Evolutionary conservation across 1,139 yeast species (phyloP).

Genomic region (Pichia sp.): DNA sequence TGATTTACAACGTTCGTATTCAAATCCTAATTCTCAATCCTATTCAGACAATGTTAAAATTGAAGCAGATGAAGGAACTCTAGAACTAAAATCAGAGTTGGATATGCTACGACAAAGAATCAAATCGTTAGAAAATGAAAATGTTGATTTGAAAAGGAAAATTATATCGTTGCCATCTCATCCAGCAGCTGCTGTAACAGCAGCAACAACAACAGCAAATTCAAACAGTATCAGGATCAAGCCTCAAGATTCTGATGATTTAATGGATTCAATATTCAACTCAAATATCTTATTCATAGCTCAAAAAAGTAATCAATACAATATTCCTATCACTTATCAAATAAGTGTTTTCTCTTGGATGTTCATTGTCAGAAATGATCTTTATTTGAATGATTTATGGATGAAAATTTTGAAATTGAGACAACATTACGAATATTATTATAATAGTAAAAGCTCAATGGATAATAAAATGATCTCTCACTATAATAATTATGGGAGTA

Average conservation of each 20-base stretch:
- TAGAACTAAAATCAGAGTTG: conserved; percentile 9
- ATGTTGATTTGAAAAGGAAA: conserved; percentile 18
- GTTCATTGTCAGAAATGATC: conserved; percentile 46
- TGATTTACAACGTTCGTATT: conserved; percentile 3
- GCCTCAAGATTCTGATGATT: conserved; percentile 17
- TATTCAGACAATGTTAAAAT: neutral
- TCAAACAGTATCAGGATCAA: neutral
- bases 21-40: conserved; percentile 4
- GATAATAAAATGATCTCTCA: conserved; percentile 22
- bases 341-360: conserved; percentile 46
- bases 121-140: conserved; percentile 26
- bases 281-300: conserved; percentile 46
- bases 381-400: conserved; percentile 44
- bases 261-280: conserved; percentile 38
- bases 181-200: neutral
- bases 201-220: neutral
- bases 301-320: conserved; percentile 31
- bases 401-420: conserved; percentile 42
- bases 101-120: conserved; percentile 20
- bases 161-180: neutral
- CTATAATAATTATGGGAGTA: conserved; percentile 25
- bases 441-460: conserved; percentile 25
- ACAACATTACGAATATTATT: conserved; percentile 34
- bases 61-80: neutral
- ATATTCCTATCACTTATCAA: conserved; percentile 39